Evolutionary conservation across 2,329 filamentous ascomycete species (phyloP).

Genomic region (Aspergillus arachidicola): DNA sequence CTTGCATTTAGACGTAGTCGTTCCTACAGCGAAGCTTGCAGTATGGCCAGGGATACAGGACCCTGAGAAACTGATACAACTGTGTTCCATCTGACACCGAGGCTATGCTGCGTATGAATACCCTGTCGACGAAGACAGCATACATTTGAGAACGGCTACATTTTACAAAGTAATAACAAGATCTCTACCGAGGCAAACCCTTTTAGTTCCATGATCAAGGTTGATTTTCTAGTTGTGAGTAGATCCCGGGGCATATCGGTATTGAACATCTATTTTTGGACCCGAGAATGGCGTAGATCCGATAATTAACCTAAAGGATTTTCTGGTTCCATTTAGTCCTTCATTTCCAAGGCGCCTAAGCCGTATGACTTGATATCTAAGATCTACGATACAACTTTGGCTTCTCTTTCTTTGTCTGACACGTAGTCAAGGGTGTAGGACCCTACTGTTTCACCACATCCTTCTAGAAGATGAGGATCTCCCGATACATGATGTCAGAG

Average conservation of each 20-base stretch:
- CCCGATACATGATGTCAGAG: not conserved
- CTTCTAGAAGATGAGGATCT: not conserved
- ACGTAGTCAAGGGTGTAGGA: not conserved
- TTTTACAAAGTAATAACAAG: not conserved
- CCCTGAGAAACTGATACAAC: not conserved
- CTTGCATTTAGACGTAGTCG: too few species aligned
- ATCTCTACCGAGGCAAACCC: not conserved
- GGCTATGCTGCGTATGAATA: not conserved
- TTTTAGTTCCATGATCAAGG: not conserved
- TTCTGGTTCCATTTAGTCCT: not conserved
- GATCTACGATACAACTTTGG: not conserved
- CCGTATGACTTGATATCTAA: not conserved
- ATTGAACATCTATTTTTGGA: not conserved
- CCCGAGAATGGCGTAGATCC: not conserved
- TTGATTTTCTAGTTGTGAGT: not conserved
- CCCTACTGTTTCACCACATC: not conserved
- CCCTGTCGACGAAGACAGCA: not conserved
- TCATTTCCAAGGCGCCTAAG: not conserved
- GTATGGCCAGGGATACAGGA: not conserved
- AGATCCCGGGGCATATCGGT: not conserved
- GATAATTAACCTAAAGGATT: not conserved
- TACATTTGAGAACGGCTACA: not conserved
- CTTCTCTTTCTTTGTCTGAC: not conserved
- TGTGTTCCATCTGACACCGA: not conserved
- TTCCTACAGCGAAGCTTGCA: not conserved